A percentile compares a stretch with the other conserved stretches of the same genome.
Evolutionary conservation across 2,329 filamentous ascomycete species (phyloP).

Genomic region (Ceratocystiopsis sp.): DNA sequence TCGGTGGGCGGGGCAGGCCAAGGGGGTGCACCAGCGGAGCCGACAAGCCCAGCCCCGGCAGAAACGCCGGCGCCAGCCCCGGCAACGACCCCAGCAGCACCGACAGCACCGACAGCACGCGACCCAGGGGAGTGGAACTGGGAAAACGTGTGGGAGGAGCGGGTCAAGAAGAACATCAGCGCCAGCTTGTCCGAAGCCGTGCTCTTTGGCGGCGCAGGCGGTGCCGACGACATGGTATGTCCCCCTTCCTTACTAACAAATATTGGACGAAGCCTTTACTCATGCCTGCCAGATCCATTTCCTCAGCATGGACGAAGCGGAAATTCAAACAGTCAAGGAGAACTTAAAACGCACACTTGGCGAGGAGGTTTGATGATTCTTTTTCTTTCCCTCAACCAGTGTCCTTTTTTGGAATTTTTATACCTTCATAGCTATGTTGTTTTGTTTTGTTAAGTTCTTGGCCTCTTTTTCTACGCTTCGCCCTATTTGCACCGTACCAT

Average conservation of each 20-base stretch:
- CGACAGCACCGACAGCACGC: background rate
- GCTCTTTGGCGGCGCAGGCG: slow-evolving; percentile 50
- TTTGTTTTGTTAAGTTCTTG: no score
- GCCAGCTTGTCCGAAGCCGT: slow-evolving; percentile 63
- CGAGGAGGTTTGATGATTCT: slow-evolving; percentile 1
- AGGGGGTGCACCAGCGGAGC: no score
- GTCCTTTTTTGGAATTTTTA: background rate
- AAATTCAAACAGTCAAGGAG: slow-evolving; percentile 40
- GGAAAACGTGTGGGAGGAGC: slow-evolving; percentile 91
- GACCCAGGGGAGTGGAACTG: slow-evolving; percentile 85
- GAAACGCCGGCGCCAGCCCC: background rate
- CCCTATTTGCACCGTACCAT: no score
- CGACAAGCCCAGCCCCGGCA: background rate
- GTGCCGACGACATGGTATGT: slow-evolving; percentile 56
- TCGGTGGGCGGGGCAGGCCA: background rate
- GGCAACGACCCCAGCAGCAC: background rate
- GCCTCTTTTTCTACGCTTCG: no score
- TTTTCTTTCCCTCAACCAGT: background rate
- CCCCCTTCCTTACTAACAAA: no score
- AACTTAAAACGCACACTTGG: slow-evolving; percentile 37
- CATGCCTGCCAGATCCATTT: slow-evolving; percentile 40
- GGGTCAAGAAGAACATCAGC: slow-evolving; percentile 64
- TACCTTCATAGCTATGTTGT: no score
- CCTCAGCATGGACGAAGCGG: slow-evolving; percentile 41
- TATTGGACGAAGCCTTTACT: no score